Percentiles rank a stretch among this genome's conserved stretches.
Evolutionary conservation across 257 asterid species (phyloP).

Genomic region (Gentiana straminea): DNA sequence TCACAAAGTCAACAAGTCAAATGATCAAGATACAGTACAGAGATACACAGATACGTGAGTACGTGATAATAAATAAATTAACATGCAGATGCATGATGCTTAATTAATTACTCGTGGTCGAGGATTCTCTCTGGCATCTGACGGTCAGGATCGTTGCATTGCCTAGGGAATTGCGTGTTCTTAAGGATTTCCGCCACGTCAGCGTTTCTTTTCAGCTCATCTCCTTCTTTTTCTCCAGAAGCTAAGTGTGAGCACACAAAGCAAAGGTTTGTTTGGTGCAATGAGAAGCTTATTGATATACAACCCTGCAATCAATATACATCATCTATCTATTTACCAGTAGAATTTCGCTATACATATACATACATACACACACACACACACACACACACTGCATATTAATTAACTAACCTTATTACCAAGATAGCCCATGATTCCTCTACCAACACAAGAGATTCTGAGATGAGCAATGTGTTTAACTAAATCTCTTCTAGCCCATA

Average conservation of each 20-base stretch:
- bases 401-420: slow-evolving; percentile 66
- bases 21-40: not conserved
- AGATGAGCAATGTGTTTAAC: slow-evolving; percentile 62
- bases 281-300: slow-evolving; percentile 77
- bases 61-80: too few species aligned
- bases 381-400: too few species aligned
- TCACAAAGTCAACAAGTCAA: not conserved
- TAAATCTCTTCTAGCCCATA: slow-evolving; percentile 68
- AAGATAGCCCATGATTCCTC: slow-evolving; percentile 93
- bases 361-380: too few species aligned
- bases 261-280: slow-evolving; percentile 84
- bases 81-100: too few species aligned
- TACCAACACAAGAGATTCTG: slow-evolving; percentile 62
- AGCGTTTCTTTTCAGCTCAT: slow-evolving; percentile 60
- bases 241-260: slow-evolving; percentile 92
- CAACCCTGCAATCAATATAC: slow-evolving; percentile 47
- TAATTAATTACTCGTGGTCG: slow-evolving; percentile 61
- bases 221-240: slow-evolving; percentile 95
- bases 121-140: slow-evolving; percentile 43
- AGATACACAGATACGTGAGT: too few species aligned
- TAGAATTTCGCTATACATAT: too few species aligned
- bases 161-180: slow-evolving; percentile 41
- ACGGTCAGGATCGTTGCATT: slow-evolving; percentile 46
- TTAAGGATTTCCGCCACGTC: slow-evolving; percentile 75
- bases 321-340: not conserved